Base-by-base conservation (phyloP, 208 protist species). In the Trypanosoma rangeli region DNA sequence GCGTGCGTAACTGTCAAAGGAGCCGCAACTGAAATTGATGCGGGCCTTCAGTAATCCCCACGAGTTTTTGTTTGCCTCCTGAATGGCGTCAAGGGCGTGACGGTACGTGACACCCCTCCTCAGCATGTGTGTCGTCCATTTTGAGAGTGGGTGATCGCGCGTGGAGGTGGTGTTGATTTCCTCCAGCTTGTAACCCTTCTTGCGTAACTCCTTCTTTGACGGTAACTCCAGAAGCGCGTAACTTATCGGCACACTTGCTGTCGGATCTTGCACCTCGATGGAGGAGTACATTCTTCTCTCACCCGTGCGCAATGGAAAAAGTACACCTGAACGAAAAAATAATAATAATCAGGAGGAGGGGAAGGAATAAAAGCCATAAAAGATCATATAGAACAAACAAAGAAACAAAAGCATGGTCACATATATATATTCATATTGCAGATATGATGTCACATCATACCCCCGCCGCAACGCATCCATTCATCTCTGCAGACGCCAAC, bases 21-120 rank as follows among this genome's bases (percentile, higher is more conserved):
- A 70, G 58, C 90, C 90, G 61, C 88, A 81, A 18, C 74, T 86
- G 74, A 95, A 95, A 75, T 88, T 72, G 42, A 95, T 78, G 68
- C 87, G 85, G 24, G 78, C 78, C 73, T 89, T 91, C 24, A 93
- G n/a, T 3, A 87, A 67, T 10, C 90, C 87, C 87, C 87, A 93
- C 50, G 79, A 76, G 70, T 86, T 86, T 29, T 69, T 73, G 73
- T 95, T 95, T 24, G 77, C 82, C 65, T 88, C 72, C 65, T 93
- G 73, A 59, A 95, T 64, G 33, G 70, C 78, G 13, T 73, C 62
- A 0, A 95, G 64, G 44, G 90, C 90, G 49, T 88, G 78, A 70
- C 89, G 88, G 83, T 93, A 89, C 2, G 79, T 91, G 53, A 76
- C 76, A 24, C 81, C 76, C 10, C 53, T 62, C 5, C 79, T 83